Percentiles rank a stretch among this genome's conserved stretches.
These are phyloP conservation scores for Claviceps spartinae DNA, from an alignment of 2,329 filamentous ascomycete genomes.

Conservation along the genomic window DNA sequence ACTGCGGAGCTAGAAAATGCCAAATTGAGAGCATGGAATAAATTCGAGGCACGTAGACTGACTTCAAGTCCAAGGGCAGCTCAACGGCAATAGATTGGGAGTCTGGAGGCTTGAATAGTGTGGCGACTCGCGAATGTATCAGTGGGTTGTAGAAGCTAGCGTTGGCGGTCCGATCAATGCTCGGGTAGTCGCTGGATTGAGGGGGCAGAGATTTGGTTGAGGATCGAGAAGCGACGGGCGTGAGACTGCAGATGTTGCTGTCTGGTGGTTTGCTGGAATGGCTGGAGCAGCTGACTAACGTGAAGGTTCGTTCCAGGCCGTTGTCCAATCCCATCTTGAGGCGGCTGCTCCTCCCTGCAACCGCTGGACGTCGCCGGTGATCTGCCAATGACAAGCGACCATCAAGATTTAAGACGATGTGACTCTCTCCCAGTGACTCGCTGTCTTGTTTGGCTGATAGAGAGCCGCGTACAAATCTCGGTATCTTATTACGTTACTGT, in stretches of 20 bases:
- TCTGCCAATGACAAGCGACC: too few relatives aligned
- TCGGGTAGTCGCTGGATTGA: constrained; percentile 2
- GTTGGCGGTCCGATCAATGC: constrained; percentile 5
- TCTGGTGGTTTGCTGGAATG: too few relatives aligned
- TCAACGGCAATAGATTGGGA: background rate
- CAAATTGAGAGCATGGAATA: background rate
- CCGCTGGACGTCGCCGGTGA: too few relatives aligned
- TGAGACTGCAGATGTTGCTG: background rate
- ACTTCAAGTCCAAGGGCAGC: background rate
- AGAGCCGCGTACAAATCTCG: background rate
- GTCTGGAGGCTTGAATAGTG: background rate
- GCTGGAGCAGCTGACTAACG: too few relatives aligned
- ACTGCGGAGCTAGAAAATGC: background rate
- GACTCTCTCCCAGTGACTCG: background rate
- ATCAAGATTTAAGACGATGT: too few relatives aligned
- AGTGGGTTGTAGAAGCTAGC: background rate
- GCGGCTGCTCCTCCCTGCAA: too few relatives aligned
- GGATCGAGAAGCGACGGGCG: background rate
- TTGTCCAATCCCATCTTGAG: too few relatives aligned
- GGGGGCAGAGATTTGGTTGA: constrained; percentile 1
- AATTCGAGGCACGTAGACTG: background rate
- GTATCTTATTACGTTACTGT: background rate
- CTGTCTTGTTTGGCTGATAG: background rate
- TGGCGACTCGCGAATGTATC: too few relatives aligned
- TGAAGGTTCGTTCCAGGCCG: too few relatives aligned